Base-by-base conservation (phyloP, 305 asterid species). In the Striga hermonthica region DNA sequence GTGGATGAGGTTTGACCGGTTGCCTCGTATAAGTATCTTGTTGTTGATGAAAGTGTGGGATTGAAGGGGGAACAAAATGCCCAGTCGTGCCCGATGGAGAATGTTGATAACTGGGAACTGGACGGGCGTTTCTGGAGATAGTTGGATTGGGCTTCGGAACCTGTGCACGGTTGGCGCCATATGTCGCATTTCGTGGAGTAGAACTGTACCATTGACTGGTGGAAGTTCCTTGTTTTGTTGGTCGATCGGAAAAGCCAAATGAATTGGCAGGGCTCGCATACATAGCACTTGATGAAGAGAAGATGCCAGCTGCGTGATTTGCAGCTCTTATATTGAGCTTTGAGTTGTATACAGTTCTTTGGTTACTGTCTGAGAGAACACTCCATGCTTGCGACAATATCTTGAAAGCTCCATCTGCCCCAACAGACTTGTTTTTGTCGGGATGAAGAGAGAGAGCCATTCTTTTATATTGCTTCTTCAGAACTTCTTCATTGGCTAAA, bases 331-430 rank as follows among this genome's bases (percentile, higher is more conserved):
- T 7, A 38, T 71, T 76, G 61, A 70, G 57, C 75, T 56, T 79
- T 60, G 64, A 36, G 50, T 85, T 75, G 60, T 89, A 81, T 9
- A 65, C 76, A 35, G 41, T 64, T 75, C 82, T 79, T 64, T 76
- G 74, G 10, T 66, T 79, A 71, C 73, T 76, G 67, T 86, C 82
- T 57, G 87, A 83, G 6, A 89, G 72, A 5, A 85, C 65, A 40
- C 79, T 68, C 86, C 86, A 77, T 0, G 90, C 89, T 71, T 84
- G 71, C 11, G 86, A 75, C n/a, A 89, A 35, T 43, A 86, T 76
- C 58, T 77, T 73, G 70, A 86, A 85, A 3, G 96, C 96, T 13
- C 84, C 95, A 60, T 74, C 86, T 6, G 95, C 96, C 68, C 89
- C 87, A 16, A 64, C 78, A 9, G 79, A 74, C 72, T 75, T 79